Base-by-base conservation (phyloP, 1,139 yeast species). In the Geotrichum aggregatum region DNA sequence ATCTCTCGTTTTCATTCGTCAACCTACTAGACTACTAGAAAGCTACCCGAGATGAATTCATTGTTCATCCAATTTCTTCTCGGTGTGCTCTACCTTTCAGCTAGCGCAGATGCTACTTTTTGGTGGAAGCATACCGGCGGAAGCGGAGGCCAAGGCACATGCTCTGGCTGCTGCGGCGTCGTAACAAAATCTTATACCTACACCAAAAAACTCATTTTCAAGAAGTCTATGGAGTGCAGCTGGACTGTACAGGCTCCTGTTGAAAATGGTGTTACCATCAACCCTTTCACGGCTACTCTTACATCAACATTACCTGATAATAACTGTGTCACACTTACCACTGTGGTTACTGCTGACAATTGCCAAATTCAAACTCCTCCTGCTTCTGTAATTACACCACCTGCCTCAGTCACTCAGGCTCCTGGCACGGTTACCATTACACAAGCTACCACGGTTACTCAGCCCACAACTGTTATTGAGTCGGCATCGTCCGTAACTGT, bases 221-320 rank as follows among this genome's bases (percentile, higher is more conserved):
- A 52, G 16, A 48, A 40, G 19, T 46, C 50, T 3, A 44, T 49
- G 19, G 42, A 54, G n/a, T 64, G 64, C 28, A 58, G 58, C 4
- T 63, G 66, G 66, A 61, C 61, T 28, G 62, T 63, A 16, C 52
- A 58, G n/a, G 65, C 66, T 19, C 66, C 66, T 30, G 54, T 52
- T 36, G 56, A 54, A 16, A 47, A 45, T 38, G 65, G 65, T 11
- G 50, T 52, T 33, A 58, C 60, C 33, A 43, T 59, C 38, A 60
- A 58, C 39, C 62, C 65, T 8, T 63, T 62, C 48, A 57, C 60
- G 30, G 64, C 66, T 6, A 61, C 66, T 38, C 55, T 63, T 36
- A 56, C 63, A 6, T 61, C 66, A 7, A 49, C 56, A 47, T 56
- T 63, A 21, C 65, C 65, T 10, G 56, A 62, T 44, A 41, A 52